Evolutionary conservation across 208 protist species (phyloP), one percentile per base, ranked within the genome.

Genomic region (Endotrypanum monterogeii): DNA sequence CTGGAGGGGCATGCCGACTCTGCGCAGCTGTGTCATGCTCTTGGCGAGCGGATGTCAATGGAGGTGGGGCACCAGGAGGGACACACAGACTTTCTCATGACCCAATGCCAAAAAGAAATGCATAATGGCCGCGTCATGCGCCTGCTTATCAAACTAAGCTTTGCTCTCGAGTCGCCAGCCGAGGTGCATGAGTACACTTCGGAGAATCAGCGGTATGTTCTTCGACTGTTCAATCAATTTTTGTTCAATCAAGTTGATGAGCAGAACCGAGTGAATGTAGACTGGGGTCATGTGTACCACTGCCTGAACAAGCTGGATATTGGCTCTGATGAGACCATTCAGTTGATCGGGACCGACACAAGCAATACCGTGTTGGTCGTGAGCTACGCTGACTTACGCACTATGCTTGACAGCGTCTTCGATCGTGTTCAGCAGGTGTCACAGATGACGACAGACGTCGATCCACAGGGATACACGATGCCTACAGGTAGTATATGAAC

Each of bases 251-350:
- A 99, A 79, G 88, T 98, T 20, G 89, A 97, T 71, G 96, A 98
- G 55, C 88, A 96, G 50, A 96, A 97, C 60, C 89, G 91, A 6
- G 77, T 93, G 3, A 88, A 95, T 56, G 58, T 98, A 8, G 96
- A 99, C 76, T 97, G 98, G 84, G 98, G 92, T 20, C 97, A 98
- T 68, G 95, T 98, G 8, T 97, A 99, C 61, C 93, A 99, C 62
- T 96, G 90, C 30, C 84, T 99, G 67, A 99, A 99, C 80, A 99
- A 99, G 85, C 85, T 99, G 39, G 98, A 99, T 80, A 91, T 90
- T 56, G 98, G 98, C 54, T 93, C 92, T 4, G 82, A 94, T 48
- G 98, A 99, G 68, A 89, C 92, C 30, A 91, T 99, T 3, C 85
- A 98, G 67, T 87, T 99, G 30, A 97, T 98, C 71, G 86, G 83